Evolutionary conservation across 179 eudicot genomes (phyloP), one percentile per base, ranked within the genome.

Genomic region (Nepenthes alata): DNA sequence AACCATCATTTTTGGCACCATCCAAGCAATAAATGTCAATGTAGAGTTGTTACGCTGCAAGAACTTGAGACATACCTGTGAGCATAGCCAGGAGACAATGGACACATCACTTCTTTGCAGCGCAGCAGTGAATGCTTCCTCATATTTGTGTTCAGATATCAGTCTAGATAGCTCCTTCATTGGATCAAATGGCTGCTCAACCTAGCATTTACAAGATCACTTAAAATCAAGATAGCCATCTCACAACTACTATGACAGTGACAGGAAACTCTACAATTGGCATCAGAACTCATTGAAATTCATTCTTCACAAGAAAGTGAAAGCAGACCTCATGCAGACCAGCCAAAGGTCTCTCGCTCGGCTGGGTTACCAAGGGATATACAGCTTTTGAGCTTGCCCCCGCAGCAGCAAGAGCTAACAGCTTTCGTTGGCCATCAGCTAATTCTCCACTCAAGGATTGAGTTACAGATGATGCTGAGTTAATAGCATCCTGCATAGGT

Each of bases 81-180:
- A 83, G 72, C 99, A 90, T 75, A 94, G 75, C 98, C 98, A 93
- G 38, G 98, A 89, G 39, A 93, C 98, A 15, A 90, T 90, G 50
- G 72, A 70, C 55, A 93, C 97, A 63, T 93, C 97, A 69, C 91
- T 93, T 70, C 94, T 87, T 62, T 93, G 98, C 61, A 93, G 75
- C 14, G 97, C 98, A 41, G 83, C 61, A 47, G 88, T 90, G 77
- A 93, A 93, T 57, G 98, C 97, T 66, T 90, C 97, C 78, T 85
- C 98, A 56, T 77, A 90, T 69, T 93, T 90, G 63, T 71, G 86
- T 68, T 93, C 98, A 57, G 87, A 75, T 60, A 87, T 41, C 74
- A 87, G 70, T 70, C 90, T 87, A 44, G 93, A 80, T 47, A 93
- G 80, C 83, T 93, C 97, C 66, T 76, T 83, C 9, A 79, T 89